Conservation (phyloP, 148 eudicot genomes). For the Camellia granthamiana region DNA sequence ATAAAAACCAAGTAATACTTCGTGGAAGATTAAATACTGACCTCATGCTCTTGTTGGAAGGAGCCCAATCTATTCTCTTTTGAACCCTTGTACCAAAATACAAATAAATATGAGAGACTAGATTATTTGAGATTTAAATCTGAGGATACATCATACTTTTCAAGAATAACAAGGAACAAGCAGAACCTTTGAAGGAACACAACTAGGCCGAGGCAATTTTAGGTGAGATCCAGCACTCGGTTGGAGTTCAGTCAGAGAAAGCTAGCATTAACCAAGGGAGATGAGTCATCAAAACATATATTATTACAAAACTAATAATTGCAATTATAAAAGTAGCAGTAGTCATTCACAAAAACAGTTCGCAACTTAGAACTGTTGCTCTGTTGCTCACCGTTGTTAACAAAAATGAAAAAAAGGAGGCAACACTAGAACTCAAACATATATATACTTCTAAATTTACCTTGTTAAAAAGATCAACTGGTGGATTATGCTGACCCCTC, state of each 20-base stretch:
- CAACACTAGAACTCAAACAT: not conserved
- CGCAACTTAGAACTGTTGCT: not conserved
- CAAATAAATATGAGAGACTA: slow-evolving; percentile 28
- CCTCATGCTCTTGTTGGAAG: slow-evolving; percentile 45
- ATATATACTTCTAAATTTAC: slow-evolving; percentile 26
- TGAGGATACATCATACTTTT: not conserved
- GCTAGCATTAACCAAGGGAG: slow-evolving; percentile 35
- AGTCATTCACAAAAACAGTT: not conserved
- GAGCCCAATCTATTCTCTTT: slow-evolving; percentile 80
- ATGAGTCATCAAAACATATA: not conserved
- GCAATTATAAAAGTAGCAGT: no score
- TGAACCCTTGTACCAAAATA: slow-evolving; percentile 58
- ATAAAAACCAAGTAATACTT: not conserved
- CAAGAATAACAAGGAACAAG: slow-evolving; percentile 1
- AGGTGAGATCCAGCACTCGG: slow-evolving; percentile 34
- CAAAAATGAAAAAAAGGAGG: not conserved
- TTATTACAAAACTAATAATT: not conserved
- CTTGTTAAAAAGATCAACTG: slow-evolving; percentile 79
- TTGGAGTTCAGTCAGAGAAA: slow-evolving; percentile 64
- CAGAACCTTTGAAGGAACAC: slow-evolving; percentile 49
- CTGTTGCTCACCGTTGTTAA: not conserved
- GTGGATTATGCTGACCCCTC: slow-evolving; percentile 61
- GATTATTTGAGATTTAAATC: not conserved
- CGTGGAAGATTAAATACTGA: slow-evolving; percentile 25
- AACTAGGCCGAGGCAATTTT: slow-evolving; percentile 34